Base-by-base conservation (phyloP, 2,329 filamentous ascomycete species). In the Clathrospora elynae region DNA sequence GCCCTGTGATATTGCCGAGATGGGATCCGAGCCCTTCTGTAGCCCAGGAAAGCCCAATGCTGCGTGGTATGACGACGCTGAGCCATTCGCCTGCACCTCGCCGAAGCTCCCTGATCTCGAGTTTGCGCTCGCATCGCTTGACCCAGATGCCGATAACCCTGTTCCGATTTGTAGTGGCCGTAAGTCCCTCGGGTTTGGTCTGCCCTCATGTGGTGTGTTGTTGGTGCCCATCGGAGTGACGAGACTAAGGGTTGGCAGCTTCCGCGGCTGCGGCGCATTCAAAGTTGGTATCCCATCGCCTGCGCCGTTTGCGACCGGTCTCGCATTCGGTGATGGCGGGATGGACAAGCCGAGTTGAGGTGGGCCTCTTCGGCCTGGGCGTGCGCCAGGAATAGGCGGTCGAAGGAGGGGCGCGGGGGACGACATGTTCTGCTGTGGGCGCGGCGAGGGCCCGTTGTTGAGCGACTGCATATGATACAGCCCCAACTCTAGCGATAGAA, bases 271-370 rank as follows among this genome's bases (percentile, higher is more conserved):
- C 11, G 40, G 43, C 17, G 32, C 24, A 18, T 73, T 53, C 13
- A 62, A 55, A 4, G 45, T 50, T 8, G 62, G 58, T 33, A 55
- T 53, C 4, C 58, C 66, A 3, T 75, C 71, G 10, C 62, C 73
- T 61, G 78, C 71, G 56, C 76, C 78, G 55, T 80, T 81, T 36
- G 93, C 81, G 46, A 95, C 83, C 2, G 91, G 84, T 70, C 91
- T 89, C 50, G 79, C 86, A 72, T 84, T 92, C 34, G 90, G 88
- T 23, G 90, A 95, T 1, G 88, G 85, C 24, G 92, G 92, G 45
- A 97, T 97, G 31, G 91, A 88, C 42, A 97, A 82, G 30, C 90
- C 92, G 45, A 97, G 80, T 60, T 87, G 84, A 18, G 90, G 90
- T 38, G 86, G 78, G 52, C 87, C 80, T 46, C 79, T 75, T 46